Conservation (phyloP, 805 yeast species). For the Teunomyces pallodes region DNA sequence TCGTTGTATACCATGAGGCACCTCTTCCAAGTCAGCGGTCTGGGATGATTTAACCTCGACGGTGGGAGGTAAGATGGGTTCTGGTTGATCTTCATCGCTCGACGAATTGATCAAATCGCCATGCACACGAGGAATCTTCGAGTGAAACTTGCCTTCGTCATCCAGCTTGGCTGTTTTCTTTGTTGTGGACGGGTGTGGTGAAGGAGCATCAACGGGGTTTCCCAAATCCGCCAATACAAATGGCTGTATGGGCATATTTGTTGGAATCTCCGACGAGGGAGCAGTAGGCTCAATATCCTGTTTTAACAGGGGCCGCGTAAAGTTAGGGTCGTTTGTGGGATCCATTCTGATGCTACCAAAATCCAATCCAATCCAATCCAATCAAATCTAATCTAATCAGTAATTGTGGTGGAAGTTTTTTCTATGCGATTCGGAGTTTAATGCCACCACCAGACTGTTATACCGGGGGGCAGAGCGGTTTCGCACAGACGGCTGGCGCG, state of each 20-base stretch:
- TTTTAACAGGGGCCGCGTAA: constrained; percentile 76
- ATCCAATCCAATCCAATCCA: neutral
- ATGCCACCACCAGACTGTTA: neutral
- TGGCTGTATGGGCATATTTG: constrained; percentile 73
- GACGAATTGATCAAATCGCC: constrained; percentile 51
- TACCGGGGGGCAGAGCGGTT: neutral
- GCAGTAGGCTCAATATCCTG: constrained; percentile 62
- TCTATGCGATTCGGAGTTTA: neutral
- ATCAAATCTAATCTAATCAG: neutral
- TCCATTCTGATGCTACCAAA: constrained; percentile 55
- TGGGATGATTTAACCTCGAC: constrained; percentile 54
- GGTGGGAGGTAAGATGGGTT: constrained; percentile 35
- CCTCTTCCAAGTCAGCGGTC: constrained; percentile 94
- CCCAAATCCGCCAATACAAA: constrained; percentile 74
- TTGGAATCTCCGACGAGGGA: constrained; percentile 67
- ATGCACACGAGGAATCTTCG: constrained; percentile 52
- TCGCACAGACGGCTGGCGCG: neutral
- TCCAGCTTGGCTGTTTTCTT: constrained; percentile 8
- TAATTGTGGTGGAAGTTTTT: neutral
- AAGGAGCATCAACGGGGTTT: constrained; percentile 70
- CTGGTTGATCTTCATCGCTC: constrained; percentile 30
- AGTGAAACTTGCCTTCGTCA: constrained; percentile 20
- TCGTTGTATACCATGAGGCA: constrained; percentile 88
- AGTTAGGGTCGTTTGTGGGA: constrained; percentile 89
- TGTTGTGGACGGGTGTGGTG: constrained; percentile 45